Base-by-base conservation (phyloP, 164 flowering plant genomes). In the Macadamia integrifolia region DNA sequence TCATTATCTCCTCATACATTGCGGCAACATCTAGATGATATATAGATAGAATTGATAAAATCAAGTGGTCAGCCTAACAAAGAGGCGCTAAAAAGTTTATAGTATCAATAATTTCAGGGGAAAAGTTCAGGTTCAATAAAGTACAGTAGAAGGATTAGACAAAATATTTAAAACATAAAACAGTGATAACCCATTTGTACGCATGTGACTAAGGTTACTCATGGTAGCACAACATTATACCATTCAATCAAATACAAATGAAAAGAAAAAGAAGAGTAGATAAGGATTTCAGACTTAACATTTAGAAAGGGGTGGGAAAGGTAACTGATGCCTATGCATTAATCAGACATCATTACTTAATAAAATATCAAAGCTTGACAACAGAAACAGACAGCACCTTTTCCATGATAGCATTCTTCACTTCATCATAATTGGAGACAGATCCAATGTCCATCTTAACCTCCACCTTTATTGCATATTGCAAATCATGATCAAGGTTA, bases 401-500 rank as follows among this genome's bases (percentile, higher is more conserved):
- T 74, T 86, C 88, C 79, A 73, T 72, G 66, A 95, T 95, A 46
- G 85, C 85, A 76, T 73, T 80, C 86, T 86, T 95, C 74, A 95
- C 96, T 79, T 91, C 98, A 44, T 86, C 96, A 75, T 92, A 95
- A 74, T 95, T 95, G 67, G 87, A 73, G 57, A 95, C 87, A 48
- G 81, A 75, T 64, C 91, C 94, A 74, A 88, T 61, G 28, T 89
- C 93, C 99, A 91, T 88, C 85, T 92, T 92, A 31, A 97, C 98
- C 86, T 95, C 99, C 64, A 95, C 99, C 78, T 71, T 79, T 65
- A 95, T 85, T 18, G 98, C 98, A 87, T 92, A 91, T 76, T 92
- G 91, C 73, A 95, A 85, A 82, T 95, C 99, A 28, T 98, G 90
- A 78, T 92, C 99, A 70, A 95, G 93, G 72, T 92, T 95, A 48